Base-by-base conservation (phyloP, 2,329 filamentous ascomycete genomes). In the Ophiosphaerella korrae region DNA sequence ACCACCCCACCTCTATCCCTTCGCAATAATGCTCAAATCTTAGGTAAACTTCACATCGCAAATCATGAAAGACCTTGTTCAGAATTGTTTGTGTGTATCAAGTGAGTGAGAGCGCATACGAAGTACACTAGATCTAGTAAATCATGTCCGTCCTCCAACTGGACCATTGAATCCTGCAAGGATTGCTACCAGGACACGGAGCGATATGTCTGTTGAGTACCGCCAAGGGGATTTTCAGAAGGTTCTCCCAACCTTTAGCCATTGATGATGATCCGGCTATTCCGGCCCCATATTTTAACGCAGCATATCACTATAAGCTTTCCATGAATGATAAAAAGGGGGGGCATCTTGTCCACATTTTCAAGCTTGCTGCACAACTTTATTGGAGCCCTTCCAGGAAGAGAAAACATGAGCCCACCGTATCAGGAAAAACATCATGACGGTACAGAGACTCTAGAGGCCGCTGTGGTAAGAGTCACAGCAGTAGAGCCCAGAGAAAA, bases 171-270 rank as follows among this genome's bases (percentile, higher is more conserved):
- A 18, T 18, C 18, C 18, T 18, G 18, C 18, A 18, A 18, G 18
- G 2, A 18, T 18, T 18, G 18, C 18, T 18, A 18, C 18, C 18
- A 21, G 18, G 18, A 21, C 33, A n/a, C 7, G 13, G 7, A 14
- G 11, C 3, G 11, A 34, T 6, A n/a, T 34, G 11, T 18, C 34
- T 7, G 34, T 36, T 32, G 6, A 42, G 13, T 23, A 42, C 24
- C 12, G 42, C 42, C 42, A 37, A 45, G 42, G 16, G 13, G 34
- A 45, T 45, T 23, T 21, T 29, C 42, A 14, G 8, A n/a, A 32
- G 12, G 16, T 34, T 32, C 18, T 24, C 31, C 13, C 13, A 37
- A n/a, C 18, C 12, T 12, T 16, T 7, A 8, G 7, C 34, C 1
- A 16, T 14, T 23, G 16, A 13, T 37, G 16, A 29, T 31, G n/a